These are phyloP conservation scores for Bertia moriformis DNA, from an alignment of 2,329 filamentous ascomycete species.

Conservation along the genomic window DNA sequence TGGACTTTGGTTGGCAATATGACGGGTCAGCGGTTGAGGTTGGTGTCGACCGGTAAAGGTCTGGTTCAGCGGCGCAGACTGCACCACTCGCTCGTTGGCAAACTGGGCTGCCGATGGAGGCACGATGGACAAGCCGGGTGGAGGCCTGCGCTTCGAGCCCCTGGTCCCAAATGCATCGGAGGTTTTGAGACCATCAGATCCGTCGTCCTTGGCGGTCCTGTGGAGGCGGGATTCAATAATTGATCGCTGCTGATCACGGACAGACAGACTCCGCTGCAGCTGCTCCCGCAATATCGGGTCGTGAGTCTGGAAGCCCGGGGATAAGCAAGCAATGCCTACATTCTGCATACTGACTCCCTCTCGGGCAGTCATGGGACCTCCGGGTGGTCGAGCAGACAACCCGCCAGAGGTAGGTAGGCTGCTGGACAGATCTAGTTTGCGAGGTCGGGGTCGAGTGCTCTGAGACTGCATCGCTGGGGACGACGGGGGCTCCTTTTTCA, in stretches of 20 bases:
- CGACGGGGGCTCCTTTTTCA: slow-evolving; percentile 56
- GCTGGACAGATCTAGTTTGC: slow-evolving; percentile 33
- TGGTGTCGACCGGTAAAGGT: slow-evolving; percentile 53
- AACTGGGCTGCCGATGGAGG: slow-evolving; percentile 50
- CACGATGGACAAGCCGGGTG: slow-evolving; percentile 50
- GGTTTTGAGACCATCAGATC: slow-evolving; percentile 21
- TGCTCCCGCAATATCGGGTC: slow-evolving; percentile 55
- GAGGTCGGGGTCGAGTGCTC: slow-evolving; percentile 34
- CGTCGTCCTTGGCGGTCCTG: slow-evolving; percentile 37
- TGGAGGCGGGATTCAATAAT: slow-evolving; percentile 54
- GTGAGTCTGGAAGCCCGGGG: slow-evolving; percentile 55
- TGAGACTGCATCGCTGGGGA: slow-evolving; percentile 30
- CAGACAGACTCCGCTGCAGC: slow-evolving; percentile 51
- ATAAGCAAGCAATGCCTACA: slow-evolving; percentile 52
- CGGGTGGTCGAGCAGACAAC: slow-evolving; percentile 23
- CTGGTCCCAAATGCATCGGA: slow-evolving; percentile 8
- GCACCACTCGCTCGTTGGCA: slow-evolving; percentile 53
- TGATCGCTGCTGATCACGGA: slow-evolving; percentile 51
- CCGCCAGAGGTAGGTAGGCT: slow-evolving; percentile 7
- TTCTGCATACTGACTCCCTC: slow-evolving; percentile 43
- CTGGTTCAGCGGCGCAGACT: slow-evolving; percentile 53
- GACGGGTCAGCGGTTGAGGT: slow-evolving; percentile 42
- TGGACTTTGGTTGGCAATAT: neutral
- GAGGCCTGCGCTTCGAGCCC: slow-evolving; percentile 29
- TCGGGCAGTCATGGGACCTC: slow-evolving; percentile 28